Percentiles rank a stretch among this genome's conserved stretches.
Conservation (phyloP, 2,329 filamentous ascomycete genomes). For the Neoscytalidium dimidiatum region DNA sequence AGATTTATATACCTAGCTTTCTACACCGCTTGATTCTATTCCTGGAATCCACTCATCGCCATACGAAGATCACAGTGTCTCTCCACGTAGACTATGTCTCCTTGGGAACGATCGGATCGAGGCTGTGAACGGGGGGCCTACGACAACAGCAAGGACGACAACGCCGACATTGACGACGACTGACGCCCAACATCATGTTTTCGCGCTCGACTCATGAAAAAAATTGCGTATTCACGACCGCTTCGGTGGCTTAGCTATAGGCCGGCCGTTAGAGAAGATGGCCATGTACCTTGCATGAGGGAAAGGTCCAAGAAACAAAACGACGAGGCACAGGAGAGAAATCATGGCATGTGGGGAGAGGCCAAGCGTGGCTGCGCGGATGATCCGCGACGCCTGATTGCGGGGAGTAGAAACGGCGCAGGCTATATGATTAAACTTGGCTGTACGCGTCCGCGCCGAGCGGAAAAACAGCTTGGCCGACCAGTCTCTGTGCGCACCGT, state of each 20-base stretch:
- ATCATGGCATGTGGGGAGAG: not conserved
- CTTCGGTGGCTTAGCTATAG: not conserved
- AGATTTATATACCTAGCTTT: not conserved
- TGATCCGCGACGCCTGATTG: not conserved
- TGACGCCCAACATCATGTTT: not conserved
- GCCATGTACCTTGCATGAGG: not conserved
- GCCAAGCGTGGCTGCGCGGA: constrained; percentile 2
- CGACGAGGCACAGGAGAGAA: not conserved
- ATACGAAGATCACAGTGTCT: not conserved
- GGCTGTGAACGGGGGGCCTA: not conserved
- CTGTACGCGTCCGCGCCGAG: constrained; percentile 7
- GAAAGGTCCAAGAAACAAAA: not conserved
- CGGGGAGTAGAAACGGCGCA: not conserved
- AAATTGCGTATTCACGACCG: not conserved
- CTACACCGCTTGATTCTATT: not conserved
- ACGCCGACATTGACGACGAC: not conserved
- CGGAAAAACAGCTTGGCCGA: not conserved
- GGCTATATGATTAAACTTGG: not conserved
- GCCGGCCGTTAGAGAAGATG: not conserved
- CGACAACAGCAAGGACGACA: not conserved
- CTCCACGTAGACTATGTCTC: not conserved
- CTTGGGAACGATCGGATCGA: not conserved
- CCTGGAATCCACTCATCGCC: not conserved
- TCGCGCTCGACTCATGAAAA: not conserved
- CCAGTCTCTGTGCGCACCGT: not conserved